phyloP scores from a whole-genome alignment of 495 filamentous ascomycete genomes.

The Penicillium manginii region DNA sequence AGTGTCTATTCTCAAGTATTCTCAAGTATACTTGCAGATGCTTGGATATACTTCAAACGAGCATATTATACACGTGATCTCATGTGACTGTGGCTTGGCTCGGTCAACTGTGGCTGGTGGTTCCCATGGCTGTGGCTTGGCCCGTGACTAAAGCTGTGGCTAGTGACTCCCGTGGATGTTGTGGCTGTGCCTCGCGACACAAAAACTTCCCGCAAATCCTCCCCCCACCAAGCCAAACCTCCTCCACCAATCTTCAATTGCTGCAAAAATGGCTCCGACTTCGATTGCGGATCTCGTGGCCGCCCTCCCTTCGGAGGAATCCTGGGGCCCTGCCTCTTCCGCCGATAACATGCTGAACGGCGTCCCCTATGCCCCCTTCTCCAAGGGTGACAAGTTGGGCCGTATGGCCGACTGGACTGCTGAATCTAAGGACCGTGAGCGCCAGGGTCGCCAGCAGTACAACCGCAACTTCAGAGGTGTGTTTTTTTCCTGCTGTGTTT shows the following conservation, averaged over 20 bases:
- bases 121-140: neutral
- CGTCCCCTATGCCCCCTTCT: slow-evolving; percentile 96
- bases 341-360: slow-evolving; percentile 86
- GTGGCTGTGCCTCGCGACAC: slow-evolving; percentile 45
- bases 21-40: too few species aligned
- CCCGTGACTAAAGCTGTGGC: too few species aligned
- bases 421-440: slow-evolving; percentile 86
- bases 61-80: neutral
- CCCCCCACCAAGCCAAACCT: slow-evolving; percentile 29
- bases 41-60: too few species aligned
- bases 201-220: slow-evolving; percentile 45
- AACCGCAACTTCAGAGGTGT: slow-evolving; percentile 90
- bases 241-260: slow-evolving; percentile 24
- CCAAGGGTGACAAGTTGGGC: slow-evolving; percentile 96
- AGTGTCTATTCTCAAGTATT: too few species aligned
- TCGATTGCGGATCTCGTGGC: slow-evolving; percentile 64
- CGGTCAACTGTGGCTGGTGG: neutral
- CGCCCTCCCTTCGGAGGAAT: slow-evolving; percentile 64
- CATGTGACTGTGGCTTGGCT: neutral
- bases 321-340: slow-evolving; percentile 84
- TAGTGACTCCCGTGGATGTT: neutral
- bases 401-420: slow-evolving; percentile 99
- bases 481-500: slow-evolving; percentile 18
- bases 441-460: slow-evolving; percentile 83
- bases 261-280: slow-evolving; percentile 52